These are phyloP conservation scores for Perilla frutescens DNA, from an alignment of 257 asterid species.

Conservation along the genomic window DNA sequence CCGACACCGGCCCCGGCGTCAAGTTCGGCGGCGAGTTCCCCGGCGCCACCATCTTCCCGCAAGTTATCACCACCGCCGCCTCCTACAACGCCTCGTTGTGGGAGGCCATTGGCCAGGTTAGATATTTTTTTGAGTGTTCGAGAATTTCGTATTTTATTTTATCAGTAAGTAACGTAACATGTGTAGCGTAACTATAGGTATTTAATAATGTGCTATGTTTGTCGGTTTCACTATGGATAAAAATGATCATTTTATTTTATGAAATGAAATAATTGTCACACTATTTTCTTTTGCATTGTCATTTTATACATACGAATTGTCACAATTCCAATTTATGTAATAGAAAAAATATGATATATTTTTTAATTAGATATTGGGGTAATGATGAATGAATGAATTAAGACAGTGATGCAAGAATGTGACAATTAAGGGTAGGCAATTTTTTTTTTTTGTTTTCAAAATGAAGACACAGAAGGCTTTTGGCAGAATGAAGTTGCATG, in stretches of 20 bases:
- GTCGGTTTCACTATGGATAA: too few species aligned
- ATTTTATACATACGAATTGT: too few species aligned
- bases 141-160: neutral
- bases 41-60: conserved; percentile 92
- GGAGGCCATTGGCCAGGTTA: conserved; percentile 87
- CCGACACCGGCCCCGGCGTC: conserved; percentile 76
- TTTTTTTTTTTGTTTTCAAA: conserved; percentile 26
- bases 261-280: too few species aligned
- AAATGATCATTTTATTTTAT: too few species aligned
- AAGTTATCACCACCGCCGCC: conserved; percentile 87
- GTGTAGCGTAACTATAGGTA: too few species aligned
- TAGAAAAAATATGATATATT: neutral
- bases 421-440: conserved; percentile 45
- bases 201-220: too few species aligned
- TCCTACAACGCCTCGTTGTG: conserved; percentile 78
- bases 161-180: too few species aligned
- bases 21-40: conserved; percentile 73
- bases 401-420: conserved; percentile 38
- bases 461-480: conserved; percentile 44
- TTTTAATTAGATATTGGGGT: neutral
- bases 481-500: conserved; percentile 54
- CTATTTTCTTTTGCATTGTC: too few species aligned
- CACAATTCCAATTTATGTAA: too few species aligned
- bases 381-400: conserved; percentile 1
- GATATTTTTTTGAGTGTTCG: neutral